phyloP scores from a whole-genome alignment of 495 filamentous ascomycete species.

The Barbatosphaeria neglecta region DNA sequence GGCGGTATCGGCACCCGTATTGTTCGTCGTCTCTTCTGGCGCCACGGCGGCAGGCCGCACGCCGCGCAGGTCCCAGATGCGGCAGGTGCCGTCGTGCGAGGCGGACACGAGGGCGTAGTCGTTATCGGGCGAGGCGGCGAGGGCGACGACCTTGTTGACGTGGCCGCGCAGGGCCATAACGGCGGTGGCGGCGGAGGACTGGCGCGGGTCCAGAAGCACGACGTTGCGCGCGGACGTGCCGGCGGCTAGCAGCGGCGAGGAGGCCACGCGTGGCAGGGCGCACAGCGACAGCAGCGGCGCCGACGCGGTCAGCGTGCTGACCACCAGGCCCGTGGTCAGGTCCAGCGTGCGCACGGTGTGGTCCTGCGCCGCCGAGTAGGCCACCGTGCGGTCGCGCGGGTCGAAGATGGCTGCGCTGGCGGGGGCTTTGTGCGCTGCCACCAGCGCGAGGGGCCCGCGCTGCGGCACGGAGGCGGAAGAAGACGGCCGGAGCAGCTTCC shows the following conservation, averaged over 20 bases:
- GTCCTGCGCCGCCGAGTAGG: conserved; percentile 80
- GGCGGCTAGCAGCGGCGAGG: conserved; percentile 61
- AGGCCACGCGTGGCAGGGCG: conserved; percentile 41
- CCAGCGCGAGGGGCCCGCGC: conserved; percentile 64
- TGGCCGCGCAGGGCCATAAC: conserved; percentile 87
- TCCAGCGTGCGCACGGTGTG: conserved; percentile 87
- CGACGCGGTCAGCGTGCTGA: conserved; percentile 71
- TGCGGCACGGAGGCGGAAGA: conserved; percentile 52
- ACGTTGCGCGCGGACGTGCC: conserved; percentile 81
- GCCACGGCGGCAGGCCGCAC: conserved; percentile 40
- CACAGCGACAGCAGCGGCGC: conserved; percentile 67
- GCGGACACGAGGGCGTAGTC: conserved; percentile 71
- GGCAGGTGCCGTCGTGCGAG: conserved; percentile 78
- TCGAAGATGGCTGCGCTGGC: conserved; percentile 74
- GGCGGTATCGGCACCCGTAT: conserved; percentile 25
- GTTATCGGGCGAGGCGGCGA: conserved; percentile 61
- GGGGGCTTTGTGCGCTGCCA: conserved; percentile 58
- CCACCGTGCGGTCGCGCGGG: conserved; percentile 70
- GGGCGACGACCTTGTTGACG: conserved; percentile 63
- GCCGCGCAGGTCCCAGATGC: conserved; percentile 83
- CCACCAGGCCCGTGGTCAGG: conserved; percentile 59
- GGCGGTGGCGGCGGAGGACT: conserved; percentile 54
- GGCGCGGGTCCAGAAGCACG: conserved; percentile 79
- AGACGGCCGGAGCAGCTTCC: conserved; percentile 48
- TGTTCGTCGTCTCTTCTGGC: conserved; percentile 32